Percentiles rank a stretch among this genome's conserved stretches.
phyloP scores from a whole-genome alignment of 768 basidiomycete genomes.

The Boletus vinaceobasis region DNA sequence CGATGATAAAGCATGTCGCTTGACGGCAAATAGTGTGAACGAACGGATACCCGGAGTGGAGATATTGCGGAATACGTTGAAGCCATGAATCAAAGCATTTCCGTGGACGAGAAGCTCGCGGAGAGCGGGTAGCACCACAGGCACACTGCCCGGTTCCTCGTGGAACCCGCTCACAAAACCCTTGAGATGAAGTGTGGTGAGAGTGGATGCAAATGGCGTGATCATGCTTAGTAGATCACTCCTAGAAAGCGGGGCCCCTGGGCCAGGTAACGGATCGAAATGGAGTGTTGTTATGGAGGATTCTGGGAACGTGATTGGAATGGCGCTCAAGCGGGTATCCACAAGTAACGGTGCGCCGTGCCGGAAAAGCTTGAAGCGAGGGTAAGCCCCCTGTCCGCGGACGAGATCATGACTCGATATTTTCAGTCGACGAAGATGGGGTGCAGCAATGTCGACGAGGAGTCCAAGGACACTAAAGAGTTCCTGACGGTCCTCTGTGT shows the following conservation, averaged over 20 bases:
- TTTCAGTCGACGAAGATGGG: conserved; percentile 26
- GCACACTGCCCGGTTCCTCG: conserved; percentile 32
- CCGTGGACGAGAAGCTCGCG: conserved; percentile 30
- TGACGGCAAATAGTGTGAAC: conserved; percentile 26
- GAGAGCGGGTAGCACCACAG: conserved; percentile 29
- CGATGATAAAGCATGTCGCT: conserved; percentile 28
- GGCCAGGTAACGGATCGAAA: conserved; percentile 33
- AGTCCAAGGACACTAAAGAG: conserved; percentile 22
- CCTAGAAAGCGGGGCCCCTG: conserved; percentile 26
- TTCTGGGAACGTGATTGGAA: conserved; percentile 31
- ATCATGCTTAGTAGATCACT: conserved; percentile 29
- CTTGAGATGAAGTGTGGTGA: conserved; percentile 30
- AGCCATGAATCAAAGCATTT: conserved; percentile 31
- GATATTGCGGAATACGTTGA: conserved; percentile 35
- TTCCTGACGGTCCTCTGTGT: conserved; percentile 32
- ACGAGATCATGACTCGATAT: conserved; percentile 26
- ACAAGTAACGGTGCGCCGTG: conserved; percentile 29
- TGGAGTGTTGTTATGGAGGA: conserved; percentile 31
- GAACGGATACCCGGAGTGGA: conserved; percentile 29
- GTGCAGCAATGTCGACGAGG: conserved; percentile 24
- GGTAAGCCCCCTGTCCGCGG: conserved; percentile 25
- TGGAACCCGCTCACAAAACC: conserved; percentile 33
- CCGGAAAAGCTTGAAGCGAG: conserved; percentile 32
- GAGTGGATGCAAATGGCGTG: conserved; percentile 24
- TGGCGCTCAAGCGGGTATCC: conserved; percentile 32